Percentiles rank a stretch among this genome's conserved stretches.
phyloP scores from a whole-genome alignment of 163 green algal species.

The Chlamydomonas reinhardtii region DNA sequence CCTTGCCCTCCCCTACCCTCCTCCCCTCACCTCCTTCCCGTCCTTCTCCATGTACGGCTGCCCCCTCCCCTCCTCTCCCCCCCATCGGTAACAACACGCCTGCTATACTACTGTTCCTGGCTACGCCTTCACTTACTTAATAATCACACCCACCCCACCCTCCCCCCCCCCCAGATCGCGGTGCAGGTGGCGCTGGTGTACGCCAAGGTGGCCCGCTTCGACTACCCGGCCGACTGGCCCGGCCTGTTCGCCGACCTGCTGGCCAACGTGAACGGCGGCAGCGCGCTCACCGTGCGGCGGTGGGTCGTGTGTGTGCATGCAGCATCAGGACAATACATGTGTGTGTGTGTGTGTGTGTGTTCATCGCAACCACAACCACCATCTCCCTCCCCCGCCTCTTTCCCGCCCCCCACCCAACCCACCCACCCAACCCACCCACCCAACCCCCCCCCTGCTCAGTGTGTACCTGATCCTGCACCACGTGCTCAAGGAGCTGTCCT shows the following conservation, averaged over 20 bases:
- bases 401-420: too few species aligned
- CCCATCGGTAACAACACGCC: too few species aligned
- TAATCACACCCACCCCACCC: too few species aligned
- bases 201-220: constrained; percentile 88
- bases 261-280: constrained; percentile 6
- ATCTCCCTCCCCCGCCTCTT: too few species aligned
- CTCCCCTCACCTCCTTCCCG: too few species aligned
- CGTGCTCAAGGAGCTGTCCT: constrained; percentile 96
- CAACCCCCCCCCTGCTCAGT: constrained; percentile 24
- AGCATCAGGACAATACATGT: too few species aligned
- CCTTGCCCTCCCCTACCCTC: neutral
- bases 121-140: too few species aligned
- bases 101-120: too few species aligned
- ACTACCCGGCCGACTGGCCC: constrained; percentile 91
- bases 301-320: neutral
- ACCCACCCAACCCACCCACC: too few species aligned
- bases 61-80: too few species aligned
- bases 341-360: too few species aligned
- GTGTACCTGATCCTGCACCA: constrained; percentile 93
- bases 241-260: constrained; percentile 83
- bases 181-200: constrained; percentile 90
- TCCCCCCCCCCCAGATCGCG: constrained; percentile 68
- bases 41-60: neutral
- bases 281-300: neutral
- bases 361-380: too few species aligned